Base-by-base conservation (phyloP, 352 stramenopile species). In the Thalassiosira hispida region DNA sequence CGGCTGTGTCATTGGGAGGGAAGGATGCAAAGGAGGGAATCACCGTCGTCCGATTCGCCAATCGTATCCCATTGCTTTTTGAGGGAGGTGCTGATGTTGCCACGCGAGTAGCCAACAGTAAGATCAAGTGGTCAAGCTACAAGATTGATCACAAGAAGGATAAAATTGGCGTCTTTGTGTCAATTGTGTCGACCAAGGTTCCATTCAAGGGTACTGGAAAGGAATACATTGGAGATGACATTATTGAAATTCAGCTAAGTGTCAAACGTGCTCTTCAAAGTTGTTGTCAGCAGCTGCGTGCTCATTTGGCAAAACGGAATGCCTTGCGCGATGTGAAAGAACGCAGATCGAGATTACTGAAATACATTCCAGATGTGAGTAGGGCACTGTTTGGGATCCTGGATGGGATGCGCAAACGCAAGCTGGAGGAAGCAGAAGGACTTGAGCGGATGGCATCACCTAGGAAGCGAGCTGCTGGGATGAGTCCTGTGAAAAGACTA, bases 201-300 rank as follows among this genome's bases (percentile, higher is more conserved):
- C 94, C 94, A 1, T 97, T 97, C 85, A 97, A 97, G 79, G 94
- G 94, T 20, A 97, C 94, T 0, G 93, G 92, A 16, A 97, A 97
- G 76, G 94, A 97, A 75, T 97, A 96, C 69, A 96, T 97, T 72
- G 93, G 93, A 53, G 93, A 96, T 70, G 93, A 97, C 64, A 95
- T 95, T 40, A 93, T 83, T 14, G 92, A 94, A 75, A 96, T 97
- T 73, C 86, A 93, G 60, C 68, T 83, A 16, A 91, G 85, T 16
- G 92, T 97, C 14, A 95, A 94, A 69, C 63, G 85, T 18, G 92
- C 91, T 5, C 59, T 97, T 31, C 91, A 95, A 62, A 78, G 68
- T 16, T 97, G 94, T 67, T 94, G 90, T 64, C 85, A 91, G 52
- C 88, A 94, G 59, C 66, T 95, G 6, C 56, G 83, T 44, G 71